Percentiles rank a stretch among this genome's conserved stretches.
Evolutionary conservation across 352 stramenopile genomes (phyloP).

Genomic region (Phytophthora pluvialis): DNA sequence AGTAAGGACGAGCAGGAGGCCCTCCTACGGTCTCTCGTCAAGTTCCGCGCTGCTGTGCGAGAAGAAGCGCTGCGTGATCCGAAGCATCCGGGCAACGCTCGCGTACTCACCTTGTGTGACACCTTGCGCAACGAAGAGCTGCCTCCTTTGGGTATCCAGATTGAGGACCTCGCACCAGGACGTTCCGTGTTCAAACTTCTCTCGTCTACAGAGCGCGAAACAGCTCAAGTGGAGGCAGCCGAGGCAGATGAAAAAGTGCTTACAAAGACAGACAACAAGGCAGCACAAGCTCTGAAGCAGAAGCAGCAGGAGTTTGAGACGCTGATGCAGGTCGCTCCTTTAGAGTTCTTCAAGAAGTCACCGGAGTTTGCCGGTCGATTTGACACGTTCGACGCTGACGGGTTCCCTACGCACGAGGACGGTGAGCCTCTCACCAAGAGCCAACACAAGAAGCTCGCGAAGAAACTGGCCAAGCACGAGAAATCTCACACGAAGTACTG

Average conservation of each 20-base stretch:
- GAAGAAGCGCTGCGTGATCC: slow-evolving; percentile 62
- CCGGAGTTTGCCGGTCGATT: slow-evolving; percentile 61
- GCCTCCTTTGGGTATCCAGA: slow-evolving; percentile 58
- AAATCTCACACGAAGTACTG: slow-evolving; percentile 77
- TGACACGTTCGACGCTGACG: slow-evolving; percentile 56
- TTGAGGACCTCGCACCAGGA: slow-evolving; percentile 74
- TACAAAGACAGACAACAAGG: slow-evolving; percentile 16
- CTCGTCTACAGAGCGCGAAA: slow-evolving; percentile 42
- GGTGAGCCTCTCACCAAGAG: slow-evolving; percentile 63
- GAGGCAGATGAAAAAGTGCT: not conserved
- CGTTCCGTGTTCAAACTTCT: slow-evolving; percentile 68
- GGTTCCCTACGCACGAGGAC: slow-evolving; percentile 61
- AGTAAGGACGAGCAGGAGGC: slow-evolving; percentile 37
- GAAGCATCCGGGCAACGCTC: slow-evolving; percentile 40
- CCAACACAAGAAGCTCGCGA: slow-evolving; percentile 78
- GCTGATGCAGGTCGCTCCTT: slow-evolving; percentile 71
- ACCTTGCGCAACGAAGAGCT: slow-evolving; percentile 64
- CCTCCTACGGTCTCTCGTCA: slow-evolving; percentile 57
- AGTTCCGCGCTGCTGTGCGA: slow-evolving; percentile 70
- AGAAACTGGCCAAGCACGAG: slow-evolving; percentile 74
- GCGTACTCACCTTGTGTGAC: slow-evolving; percentile 70
- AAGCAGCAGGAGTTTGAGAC: slow-evolving; percentile 70
- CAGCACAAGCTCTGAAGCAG: slow-evolving; percentile 15
- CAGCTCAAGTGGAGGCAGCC: slow-evolving; percentile 16
- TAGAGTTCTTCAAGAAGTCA: slow-evolving; percentile 54